These are phyloP conservation scores for Nothophoma quercina DNA, from an alignment of 2,329 filamentous ascomycete species.

Conservation along the genomic window DNA sequence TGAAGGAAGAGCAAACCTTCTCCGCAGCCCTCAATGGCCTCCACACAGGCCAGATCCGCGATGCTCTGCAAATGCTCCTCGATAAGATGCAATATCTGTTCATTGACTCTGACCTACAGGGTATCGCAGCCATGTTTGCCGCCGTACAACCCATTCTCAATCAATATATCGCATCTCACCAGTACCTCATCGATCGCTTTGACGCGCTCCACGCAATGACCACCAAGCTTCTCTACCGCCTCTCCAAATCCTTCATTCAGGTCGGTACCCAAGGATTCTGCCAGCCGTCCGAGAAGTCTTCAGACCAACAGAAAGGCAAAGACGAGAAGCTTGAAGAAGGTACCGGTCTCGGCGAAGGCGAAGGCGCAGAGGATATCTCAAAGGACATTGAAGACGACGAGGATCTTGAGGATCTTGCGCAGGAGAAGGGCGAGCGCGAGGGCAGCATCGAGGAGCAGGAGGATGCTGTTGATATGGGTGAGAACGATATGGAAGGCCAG, in stretches of 20 bases:
- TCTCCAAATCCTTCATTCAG: conserved; percentile 79
- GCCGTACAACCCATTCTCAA: conserved; percentile 74
- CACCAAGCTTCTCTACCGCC: conserved; percentile 75
- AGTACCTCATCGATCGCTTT: conserved; percentile 65
- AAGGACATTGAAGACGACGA: conserved; percentile 96
- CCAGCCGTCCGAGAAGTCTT: conserved; percentile 79
- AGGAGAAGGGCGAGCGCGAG: conserved; percentile 68
- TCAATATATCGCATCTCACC: conserved; percentile 72
- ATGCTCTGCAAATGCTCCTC: conserved; percentile 55
- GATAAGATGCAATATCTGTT: conserved; percentile 55
- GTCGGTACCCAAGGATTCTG: conserved; percentile 90
- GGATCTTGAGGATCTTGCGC: conserved; percentile 87
- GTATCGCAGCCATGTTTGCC: conserved; percentile 66
- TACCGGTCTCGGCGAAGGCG: conserved; percentile 91
- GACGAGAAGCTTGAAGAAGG: conserved; percentile 86
- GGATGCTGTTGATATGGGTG: conserved; percentile 90
- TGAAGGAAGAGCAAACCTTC: conserved; percentile 54
- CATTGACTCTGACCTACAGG: conserved; percentile 50
- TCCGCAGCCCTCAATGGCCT: conserved; percentile 63
- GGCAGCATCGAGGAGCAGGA: conserved; percentile 79
- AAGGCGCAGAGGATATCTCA: conserved; percentile 96
- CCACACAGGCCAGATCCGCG: conserved; percentile 64
- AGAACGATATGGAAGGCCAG: conserved; percentile 89
- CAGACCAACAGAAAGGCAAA: conserved; percentile 69
- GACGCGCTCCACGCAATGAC: conserved; percentile 72